Evolutionary conservation across 2,329 filamentous ascomycete species (phyloP).

Genomic region (Proliferodiscus dingleyae): DNA sequence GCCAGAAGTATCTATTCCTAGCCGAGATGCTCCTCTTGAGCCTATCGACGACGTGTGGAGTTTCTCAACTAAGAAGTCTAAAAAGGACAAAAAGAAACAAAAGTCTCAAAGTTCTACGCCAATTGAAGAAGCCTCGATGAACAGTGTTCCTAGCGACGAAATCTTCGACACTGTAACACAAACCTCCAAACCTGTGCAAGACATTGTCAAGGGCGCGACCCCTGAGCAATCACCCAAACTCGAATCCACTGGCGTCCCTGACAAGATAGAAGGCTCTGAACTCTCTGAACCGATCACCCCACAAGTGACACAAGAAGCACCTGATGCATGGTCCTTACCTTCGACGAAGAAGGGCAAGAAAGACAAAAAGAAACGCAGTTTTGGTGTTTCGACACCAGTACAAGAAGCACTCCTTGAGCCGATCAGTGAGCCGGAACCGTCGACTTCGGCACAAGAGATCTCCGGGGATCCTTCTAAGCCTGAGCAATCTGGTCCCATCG

Average conservation of each 20-base stretch:
- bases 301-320: background rate
- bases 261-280: slow-evolving; percentile 1
- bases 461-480: background rate
- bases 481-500: background rate
- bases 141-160: background rate
- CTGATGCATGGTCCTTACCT: slow-evolving; percentile 14
- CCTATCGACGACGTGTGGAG: slow-evolving; percentile 2
- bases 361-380: slow-evolving; percentile 21
- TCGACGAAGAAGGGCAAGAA: slow-evolving; percentile 22
- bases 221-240: background rate
- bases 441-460: background rate
- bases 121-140: slow-evolving; percentile 1
- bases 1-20: background rate
- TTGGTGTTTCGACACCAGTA: slow-evolving; percentile 9
- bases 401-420: slow-evolving; percentile 4
- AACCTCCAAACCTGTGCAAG: background rate
- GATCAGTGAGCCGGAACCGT: background rate
- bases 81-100: slow-evolving; percentile 11
- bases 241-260: background rate
- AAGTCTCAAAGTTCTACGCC: slow-evolving; percentile 4
- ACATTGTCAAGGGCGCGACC: background rate
- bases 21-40: background rate
- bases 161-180: background rate
- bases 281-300: background rate
- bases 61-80: slow-evolving; percentile 7